Conservation (phyloP, 2,329 filamentous ascomycete species). For the Beauveria asiatica region DNA sequence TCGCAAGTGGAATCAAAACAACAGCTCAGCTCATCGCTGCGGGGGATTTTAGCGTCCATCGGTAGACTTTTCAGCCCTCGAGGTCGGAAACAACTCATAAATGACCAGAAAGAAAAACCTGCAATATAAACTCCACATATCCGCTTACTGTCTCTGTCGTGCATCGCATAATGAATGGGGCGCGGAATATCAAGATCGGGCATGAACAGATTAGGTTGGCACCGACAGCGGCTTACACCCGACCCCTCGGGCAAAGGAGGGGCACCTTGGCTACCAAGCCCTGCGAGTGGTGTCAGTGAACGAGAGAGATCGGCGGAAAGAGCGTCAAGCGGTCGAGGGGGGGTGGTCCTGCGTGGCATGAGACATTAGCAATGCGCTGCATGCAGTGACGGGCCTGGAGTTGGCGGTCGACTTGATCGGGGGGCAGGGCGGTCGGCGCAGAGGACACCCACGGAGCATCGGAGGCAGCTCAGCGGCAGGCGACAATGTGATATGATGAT, state of each 20-base stretch:
- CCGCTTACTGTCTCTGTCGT: not conserved
- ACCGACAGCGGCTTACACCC: not conserved
- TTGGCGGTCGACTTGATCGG: not conserved
- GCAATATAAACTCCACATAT: not conserved
- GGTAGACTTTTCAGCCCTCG: not conserved
- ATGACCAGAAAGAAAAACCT: not conserved
- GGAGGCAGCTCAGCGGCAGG: not conserved
- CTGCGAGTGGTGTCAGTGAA: not conserved
- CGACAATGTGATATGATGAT: not conserved
- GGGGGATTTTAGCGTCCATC: too few species aligned
- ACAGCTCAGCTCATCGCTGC: not conserved
- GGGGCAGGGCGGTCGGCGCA: too few species aligned
- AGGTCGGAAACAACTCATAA: not conserved
- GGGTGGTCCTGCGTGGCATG: not conserved
- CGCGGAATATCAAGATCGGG: not conserved
- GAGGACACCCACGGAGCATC: not conserved
- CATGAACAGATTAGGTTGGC: not conserved
- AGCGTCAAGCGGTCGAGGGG: not conserved
- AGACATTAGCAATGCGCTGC: not conserved
- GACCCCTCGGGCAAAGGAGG: not conserved
- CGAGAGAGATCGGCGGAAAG: not conserved
- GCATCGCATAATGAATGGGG: not conserved
- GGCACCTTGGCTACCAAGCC: not conserved
- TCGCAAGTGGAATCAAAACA: not conserved
- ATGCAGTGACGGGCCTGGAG: not conserved